Evolutionary conservation across 2,329 filamentous ascomycete genomes (phyloP).

Genomic region (Penicillium sp.): DNA sequence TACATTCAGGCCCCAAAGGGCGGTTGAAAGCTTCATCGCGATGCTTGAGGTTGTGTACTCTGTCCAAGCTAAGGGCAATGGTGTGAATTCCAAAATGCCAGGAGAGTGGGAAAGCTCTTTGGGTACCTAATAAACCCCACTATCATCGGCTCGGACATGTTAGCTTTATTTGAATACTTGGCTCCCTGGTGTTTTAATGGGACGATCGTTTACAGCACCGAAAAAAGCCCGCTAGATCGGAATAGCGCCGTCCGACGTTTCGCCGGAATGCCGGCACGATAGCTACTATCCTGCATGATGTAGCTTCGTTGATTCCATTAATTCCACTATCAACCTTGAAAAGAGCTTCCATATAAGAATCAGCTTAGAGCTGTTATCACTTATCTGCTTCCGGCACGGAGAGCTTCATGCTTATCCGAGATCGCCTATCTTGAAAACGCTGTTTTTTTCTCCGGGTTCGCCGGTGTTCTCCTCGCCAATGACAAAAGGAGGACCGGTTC

Average conservation of each 20-base stretch:
- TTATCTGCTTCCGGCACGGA: not conserved
- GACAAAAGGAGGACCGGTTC: not conserved
- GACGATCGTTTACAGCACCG: not conserved
- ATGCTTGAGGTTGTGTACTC: not conserved
- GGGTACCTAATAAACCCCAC: not conserved
- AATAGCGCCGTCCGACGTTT: not conserved
- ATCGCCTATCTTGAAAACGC: not conserved
- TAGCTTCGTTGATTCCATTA: no score
- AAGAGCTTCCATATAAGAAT: not conserved
- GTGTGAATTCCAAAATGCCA: not conserved
- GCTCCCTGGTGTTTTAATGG: not conserved
- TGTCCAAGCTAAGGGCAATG: not conserved
- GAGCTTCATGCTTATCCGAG: not conserved
- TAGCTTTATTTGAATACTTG: not conserved
- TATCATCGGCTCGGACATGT: not conserved
- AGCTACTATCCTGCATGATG: not conserved
- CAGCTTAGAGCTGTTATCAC: not conserved
- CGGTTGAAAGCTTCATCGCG: not conserved
- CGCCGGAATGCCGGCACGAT: not conserved
- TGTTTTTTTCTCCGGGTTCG: conserved; percentile 1
- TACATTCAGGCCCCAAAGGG: not conserved
- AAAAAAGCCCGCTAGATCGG: not conserved
- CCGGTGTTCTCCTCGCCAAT: not conserved
- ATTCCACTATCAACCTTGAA: no score
- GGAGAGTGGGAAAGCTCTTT: not conserved